Evolutionary conservation across 1,284 basidiomycete genomes (phyloP), one percentile per base, ranked within the genome.

Genomic region (Vanrija sp.): DNA sequence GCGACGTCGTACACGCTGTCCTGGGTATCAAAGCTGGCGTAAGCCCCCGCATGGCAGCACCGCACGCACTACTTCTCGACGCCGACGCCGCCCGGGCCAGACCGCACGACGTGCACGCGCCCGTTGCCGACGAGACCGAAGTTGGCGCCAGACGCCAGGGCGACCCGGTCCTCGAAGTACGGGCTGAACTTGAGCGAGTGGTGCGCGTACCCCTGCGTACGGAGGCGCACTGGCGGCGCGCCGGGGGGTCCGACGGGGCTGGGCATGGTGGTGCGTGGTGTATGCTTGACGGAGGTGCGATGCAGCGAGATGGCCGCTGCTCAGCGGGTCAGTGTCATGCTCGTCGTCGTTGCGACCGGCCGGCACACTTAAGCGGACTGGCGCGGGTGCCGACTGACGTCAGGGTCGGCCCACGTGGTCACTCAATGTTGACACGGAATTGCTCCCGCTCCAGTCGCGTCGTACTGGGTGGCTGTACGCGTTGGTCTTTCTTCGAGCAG

Each of bases 101-200:
- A 71, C 8, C 83, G 83, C 46, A 85, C 80, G 25, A 93, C 74
- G 71, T 91, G 87, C 44, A 95, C 73, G 28, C 91, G 81, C 1
- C 95, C 95, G 74, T 97, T 97, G 16, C 95, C 95, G 25, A 98
- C 88, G 5, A 98, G 81, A 3, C 95, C 94, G 74, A 91, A 98
- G 78, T 98, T 98, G 38, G 94, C 91, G 0, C 92, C 83, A 1
- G 90, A 91, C 6, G 92, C 92, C 18, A 96, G 80, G 1, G 94
- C 95, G 26, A 97, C 76, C 23, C 86, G 83, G 16, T 82, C 80
- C 14, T 84, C 86, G 73, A 89, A 90, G 74, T 96, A 98, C 5
- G 95, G 95, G 0, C 91, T 95, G 87, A 91, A 98, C 8, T 88
- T 85, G 40, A 96, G 67, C 3, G 84, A 79, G 73, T 96, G 95